phyloP scores from a whole-genome alignment of 2,329 filamentous ascomycete species.

The Xylaria sp. region DNA sequence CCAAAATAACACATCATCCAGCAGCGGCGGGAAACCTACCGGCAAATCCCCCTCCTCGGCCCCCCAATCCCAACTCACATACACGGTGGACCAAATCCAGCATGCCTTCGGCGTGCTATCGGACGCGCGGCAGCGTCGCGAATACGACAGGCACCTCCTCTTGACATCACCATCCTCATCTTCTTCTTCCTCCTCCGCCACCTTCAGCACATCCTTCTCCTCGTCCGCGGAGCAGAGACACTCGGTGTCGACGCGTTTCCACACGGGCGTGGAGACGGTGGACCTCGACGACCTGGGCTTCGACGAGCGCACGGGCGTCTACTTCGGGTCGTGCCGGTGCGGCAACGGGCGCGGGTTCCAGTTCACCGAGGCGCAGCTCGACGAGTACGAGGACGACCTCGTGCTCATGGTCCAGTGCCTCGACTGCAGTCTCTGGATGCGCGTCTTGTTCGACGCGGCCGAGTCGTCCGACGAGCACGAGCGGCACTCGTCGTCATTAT shows the following conservation, averaged over 20 bases:
- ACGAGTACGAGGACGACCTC: conserved; percentile 66
- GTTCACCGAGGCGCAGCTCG: conserved; percentile 67
- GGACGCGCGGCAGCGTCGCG: conserved; percentile 56
- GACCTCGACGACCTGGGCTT: conserved; percentile 72
- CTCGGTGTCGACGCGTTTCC: conserved; percentile 39
- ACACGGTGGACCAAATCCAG: conserved; percentile 72
- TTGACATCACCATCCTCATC: conserved; percentile 10
- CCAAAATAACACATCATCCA: conserved; percentile 13
- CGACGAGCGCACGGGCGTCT: conserved; percentile 59
- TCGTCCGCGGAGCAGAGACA: conserved; percentile 33
- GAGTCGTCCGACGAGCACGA: conserved; percentile 47
- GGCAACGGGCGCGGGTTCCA: conserved; percentile 70
- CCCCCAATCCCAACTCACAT: conserved; percentile 44
- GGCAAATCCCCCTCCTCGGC: conserved; percentile 34
- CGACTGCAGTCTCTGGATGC: conserved; percentile 74
- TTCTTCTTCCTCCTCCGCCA: conserved; percentile 4
- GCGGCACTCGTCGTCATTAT: not conserved
- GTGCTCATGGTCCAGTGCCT: conserved; percentile 72
- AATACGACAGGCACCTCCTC: conserved; percentile 63
- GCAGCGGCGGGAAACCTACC: conserved; percentile 17
- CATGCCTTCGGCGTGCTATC: conserved; percentile 67
- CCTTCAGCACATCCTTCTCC: conserved; percentile 20
- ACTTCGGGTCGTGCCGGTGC: conserved; percentile 70
- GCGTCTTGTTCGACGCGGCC: conserved; percentile 70
- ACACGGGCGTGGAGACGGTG: conserved; percentile 69